Base-by-base conservation (phyloP, 306 rosid genomes). In the Purshia tridentata region DNA sequence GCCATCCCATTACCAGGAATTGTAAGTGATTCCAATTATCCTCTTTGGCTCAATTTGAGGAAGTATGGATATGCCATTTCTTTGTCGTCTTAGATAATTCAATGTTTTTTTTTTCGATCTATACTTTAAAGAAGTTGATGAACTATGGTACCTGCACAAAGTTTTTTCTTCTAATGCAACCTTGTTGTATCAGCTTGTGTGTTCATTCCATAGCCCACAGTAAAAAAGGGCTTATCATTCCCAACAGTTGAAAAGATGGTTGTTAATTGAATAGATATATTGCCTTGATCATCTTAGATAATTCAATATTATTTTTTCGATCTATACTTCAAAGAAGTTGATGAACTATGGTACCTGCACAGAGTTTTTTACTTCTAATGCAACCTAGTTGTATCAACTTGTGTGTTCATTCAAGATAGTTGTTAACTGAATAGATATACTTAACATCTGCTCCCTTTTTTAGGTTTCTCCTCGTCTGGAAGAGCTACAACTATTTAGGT, bases 401-500 rank as follows among this genome's bases (percentile, higher is more conserved):
- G 45, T 14, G 18, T 57, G 63, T 8, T 23, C 63, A 23, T 60
- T 59, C 18, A 12, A 14, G 35, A 29, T 29, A 29, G 35, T 19
- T 9, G 49, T 49, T 20, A 29, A 51, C 35, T 9, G 53, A 74
- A 35, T 9, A 35, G 9, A 9, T 41, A 4, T 15, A 18, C 22
- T 40, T 60, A 39, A 58, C 35, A 53, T 63, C 49, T 18, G 65
- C 61, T 63, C 54, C 22, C 61, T 8, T 73, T 69, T 41, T 71
- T 67, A 93, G 97, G 96, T 87, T 76, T 79, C 86, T 63, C 88
- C 91, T 65, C 91, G 96, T 54, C 81, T 91, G 67, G 90, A 89
- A 70, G 97, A 94, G 82, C 82, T 94, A 37, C 83, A 80, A 63
- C 80, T 85, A 50, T 86, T 73, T 69, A 91, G 89, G 86, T 69